phyloP scores from a whole-genome alignment of 495 filamentous ascomycete genomes.

The Penicillium coprophilum region DNA sequence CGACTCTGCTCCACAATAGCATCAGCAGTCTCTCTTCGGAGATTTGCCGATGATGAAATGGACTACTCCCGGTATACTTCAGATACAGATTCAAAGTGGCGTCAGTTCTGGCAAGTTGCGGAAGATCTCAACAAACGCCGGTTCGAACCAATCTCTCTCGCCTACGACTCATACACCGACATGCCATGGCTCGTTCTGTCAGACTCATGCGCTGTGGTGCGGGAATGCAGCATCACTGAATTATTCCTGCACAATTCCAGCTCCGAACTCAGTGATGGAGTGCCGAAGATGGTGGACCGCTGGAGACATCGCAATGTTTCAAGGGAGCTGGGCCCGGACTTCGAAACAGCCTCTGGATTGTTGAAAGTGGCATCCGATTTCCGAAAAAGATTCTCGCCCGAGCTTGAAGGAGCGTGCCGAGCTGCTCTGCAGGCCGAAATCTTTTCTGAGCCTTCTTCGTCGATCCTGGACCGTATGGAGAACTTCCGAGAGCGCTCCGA shows the following conservation, averaged over 20 bases:
- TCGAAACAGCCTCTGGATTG: slow-evolving; percentile 45
- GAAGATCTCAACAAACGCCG: slow-evolving; percentile 82
- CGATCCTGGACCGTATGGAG: slow-evolving; percentile 67
- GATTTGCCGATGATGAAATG: slow-evolving; percentile 59
- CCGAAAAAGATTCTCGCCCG: slow-evolving; percentile 56
- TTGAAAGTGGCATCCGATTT: slow-evolving; percentile 62
- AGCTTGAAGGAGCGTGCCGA: slow-evolving; percentile 58
- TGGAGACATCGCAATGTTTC: slow-evolving; percentile 45
- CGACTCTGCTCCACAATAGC: slow-evolving; percentile 69
- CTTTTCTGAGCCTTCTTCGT: slow-evolving; percentile 63
- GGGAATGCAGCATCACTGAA: slow-evolving; percentile 77
- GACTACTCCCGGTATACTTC: slow-evolving; percentile 69
- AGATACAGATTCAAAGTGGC: slow-evolving; percentile 81
- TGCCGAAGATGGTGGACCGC: slow-evolving; percentile 41
- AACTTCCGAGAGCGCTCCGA: slow-evolving; percentile 68
- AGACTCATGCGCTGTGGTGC: slow-evolving; percentile 72
- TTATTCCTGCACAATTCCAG: slow-evolving; percentile 52
- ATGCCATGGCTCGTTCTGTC: slow-evolving; percentile 82
- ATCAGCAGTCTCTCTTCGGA: slow-evolving; percentile 59
- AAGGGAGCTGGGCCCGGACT: slow-evolving; percentile 39
- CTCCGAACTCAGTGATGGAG: slow-evolving; percentile 32
- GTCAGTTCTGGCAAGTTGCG: slow-evolving; percentile 79
- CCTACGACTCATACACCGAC: slow-evolving; percentile 65
- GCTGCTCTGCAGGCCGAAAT: slow-evolving; percentile 64
- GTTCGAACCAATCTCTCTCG: slow-evolving; percentile 72